Conservation (phyloP, 345 rosid genomes). For the Citrus trifoliata region DNA sequence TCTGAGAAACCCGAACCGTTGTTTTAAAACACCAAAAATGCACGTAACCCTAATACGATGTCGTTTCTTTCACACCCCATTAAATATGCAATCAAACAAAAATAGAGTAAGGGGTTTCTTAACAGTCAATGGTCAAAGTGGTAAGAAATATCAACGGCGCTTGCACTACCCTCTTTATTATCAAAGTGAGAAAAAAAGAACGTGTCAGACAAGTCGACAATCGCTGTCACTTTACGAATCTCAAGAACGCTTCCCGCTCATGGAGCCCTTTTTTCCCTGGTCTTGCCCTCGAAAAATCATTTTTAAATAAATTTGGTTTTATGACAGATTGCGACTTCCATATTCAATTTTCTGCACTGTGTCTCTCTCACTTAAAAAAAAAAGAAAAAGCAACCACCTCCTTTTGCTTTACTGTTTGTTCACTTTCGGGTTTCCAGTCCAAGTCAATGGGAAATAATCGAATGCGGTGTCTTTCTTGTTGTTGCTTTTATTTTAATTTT, state of each 20-base stretch:
- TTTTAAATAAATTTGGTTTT: not conserved
- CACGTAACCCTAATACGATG: not conserved
- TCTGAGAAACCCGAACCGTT: not conserved
- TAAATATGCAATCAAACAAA: too few relatives aligned
- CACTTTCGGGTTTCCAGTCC: too few relatives aligned
- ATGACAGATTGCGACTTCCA: not conserved
- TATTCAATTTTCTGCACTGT: too few relatives aligned
- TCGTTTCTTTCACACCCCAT: not conserved
- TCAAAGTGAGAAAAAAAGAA: not conserved
- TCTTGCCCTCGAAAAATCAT: not conserved
- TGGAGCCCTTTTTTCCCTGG: not conserved
- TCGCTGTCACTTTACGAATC: slow-evolving; percentile 46
- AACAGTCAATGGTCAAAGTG: not conserved
- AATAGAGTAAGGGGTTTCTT: not conserved
- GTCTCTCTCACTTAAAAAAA: too few relatives aligned
- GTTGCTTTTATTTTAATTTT: slow-evolving; percentile 31
- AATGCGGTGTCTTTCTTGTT: slow-evolving; percentile 19
- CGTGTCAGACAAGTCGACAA: slow-evolving; percentile 51
- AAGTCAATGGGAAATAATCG: slow-evolving; percentile 28
- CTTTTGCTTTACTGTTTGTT: too few relatives aligned
- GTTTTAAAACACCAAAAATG: not conserved
- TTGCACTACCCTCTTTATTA: not conserved
- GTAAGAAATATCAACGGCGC: not conserved
- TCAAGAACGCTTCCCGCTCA: slow-evolving; percentile 45
- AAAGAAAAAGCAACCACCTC: too few relatives aligned